Conservation (phyloP, 2,329 filamentous ascomycete species). For the Pseudocercospora crystallina region DNA sequence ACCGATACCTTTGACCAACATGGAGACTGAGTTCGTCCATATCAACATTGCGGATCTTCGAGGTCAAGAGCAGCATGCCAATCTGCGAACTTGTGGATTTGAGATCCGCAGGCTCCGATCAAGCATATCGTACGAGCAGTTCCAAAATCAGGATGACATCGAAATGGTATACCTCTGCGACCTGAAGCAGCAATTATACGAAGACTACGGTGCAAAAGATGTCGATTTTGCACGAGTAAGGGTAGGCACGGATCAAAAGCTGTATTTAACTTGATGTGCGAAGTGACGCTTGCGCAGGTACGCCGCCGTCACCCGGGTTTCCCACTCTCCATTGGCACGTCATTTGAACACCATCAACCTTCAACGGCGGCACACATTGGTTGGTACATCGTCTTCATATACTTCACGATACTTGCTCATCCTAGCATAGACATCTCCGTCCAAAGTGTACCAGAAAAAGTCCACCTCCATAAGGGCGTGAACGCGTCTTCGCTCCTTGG, state of each 20-base stretch:
- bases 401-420: too few species aligned
- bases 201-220: background rate
- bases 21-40: background rate
- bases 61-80: background rate
- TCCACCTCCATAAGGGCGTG: background rate
- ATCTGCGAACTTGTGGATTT: slow-evolving; percentile 4
- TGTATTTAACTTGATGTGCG: too few species aligned
- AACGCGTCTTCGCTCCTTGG: background rate
- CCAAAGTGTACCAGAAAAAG: background rate
- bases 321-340: background rate
- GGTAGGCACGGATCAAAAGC: too few species aligned
- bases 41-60: slow-evolving; percentile 5
- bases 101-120: slow-evolving; percentile 2
- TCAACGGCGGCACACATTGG: slow-evolving; percentile 12
- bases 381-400: too few species aligned
- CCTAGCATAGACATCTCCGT: background rate
- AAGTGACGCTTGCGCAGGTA: background rate
- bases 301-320: slow-evolving; percentile 5
- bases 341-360: slow-evolving; percentile 5
- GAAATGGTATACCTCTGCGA: slow-evolving; percentile 1
- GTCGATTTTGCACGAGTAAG: slow-evolving; percentile 3
- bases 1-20: slow-evolving; percentile 1
- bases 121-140: slow-evolving; percentile 7
- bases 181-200: background rate
- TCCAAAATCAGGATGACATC: background rate